Percentiles rank a stretch among this genome's conserved stretches.
These are phyloP conservation scores for Candida suzukii DNA, from an alignment of 805 yeast genomes.

Conservation along the genomic window DNA sequence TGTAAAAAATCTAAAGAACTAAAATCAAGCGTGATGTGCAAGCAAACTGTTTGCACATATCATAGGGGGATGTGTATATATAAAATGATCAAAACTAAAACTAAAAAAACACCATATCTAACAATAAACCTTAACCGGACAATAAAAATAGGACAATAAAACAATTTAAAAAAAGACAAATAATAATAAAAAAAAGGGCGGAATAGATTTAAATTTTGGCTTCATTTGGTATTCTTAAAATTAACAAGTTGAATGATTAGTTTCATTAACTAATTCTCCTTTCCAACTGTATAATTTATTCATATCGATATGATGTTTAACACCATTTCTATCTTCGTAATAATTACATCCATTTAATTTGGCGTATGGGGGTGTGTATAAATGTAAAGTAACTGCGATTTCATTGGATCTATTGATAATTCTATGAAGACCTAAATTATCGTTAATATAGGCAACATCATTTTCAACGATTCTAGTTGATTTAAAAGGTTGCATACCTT, in stretches of 20 bases:
- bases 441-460: constrained; percentile 60
- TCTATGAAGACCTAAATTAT: constrained; percentile 58
- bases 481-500: constrained; percentile 14
- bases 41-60: too few relatives aligned
- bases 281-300: constrained; percentile 55
- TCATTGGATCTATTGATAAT: constrained; percentile 43
- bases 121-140: too few relatives aligned
- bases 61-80: too few relatives aligned
- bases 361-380: constrained; percentile 76
- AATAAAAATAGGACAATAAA: too few relatives aligned
- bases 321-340: constrained; percentile 44
- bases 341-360: constrained; percentile 46
- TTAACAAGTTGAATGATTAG: constrained; percentile 14
- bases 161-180: too few relatives aligned
- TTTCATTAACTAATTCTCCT: constrained; percentile 29
- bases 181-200: too few relatives aligned
- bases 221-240: too few relatives aligned
- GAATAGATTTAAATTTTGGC: too few relatives aligned
- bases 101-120: too few relatives aligned
- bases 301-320: constrained; percentile 49
- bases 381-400: constrained; percentile 56
- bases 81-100: too few relatives aligned
- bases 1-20: too few relatives aligned
- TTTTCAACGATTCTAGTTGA: constrained; percentile 25
- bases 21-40: too few relatives aligned